Conservation (phyloP, 441 rosid genomes). For the Brassica hybrid region DNA sequence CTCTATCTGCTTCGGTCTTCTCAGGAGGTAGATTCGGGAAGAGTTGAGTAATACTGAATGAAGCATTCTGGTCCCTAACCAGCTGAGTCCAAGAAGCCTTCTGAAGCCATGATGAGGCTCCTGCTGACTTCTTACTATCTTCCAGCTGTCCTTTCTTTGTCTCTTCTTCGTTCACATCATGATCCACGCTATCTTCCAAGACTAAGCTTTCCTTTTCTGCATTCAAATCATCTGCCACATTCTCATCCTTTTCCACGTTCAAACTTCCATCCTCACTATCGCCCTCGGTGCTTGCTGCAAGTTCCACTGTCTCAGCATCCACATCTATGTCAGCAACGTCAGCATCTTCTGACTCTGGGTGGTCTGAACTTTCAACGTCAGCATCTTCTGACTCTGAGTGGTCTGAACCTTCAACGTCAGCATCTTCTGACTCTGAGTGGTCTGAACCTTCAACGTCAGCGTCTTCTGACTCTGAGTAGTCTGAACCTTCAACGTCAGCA, state of each 20-base stretch:
- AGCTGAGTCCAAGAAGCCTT: conserved; percentile 85
- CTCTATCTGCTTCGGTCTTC: conserved; percentile 34
- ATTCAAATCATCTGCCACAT: too few species aligned
- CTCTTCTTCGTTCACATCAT: conserved; percentile 1
- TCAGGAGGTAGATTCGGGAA: conserved; percentile 52
- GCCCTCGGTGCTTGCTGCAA: conserved; percentile 20
- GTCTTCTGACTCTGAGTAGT: not conserved
- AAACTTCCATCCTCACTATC: too few species aligned
- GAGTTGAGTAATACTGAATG: conserved; percentile 75
- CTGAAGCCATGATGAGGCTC: conserved; percentile 80
- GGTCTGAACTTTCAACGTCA: not conserved
- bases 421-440: not conserved
- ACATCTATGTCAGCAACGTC: conserved; percentile 4
- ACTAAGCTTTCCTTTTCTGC: too few species aligned
- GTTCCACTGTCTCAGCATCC: conserved; percentile 40
- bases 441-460: not conserved
- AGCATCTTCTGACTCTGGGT: not conserved
- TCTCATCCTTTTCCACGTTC: too few species aligned
- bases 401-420: not conserved
- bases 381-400: not conserved
- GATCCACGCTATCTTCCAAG: conserved; percentile 34
- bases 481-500: not conserved
- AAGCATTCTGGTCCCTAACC: conserved; percentile 50
- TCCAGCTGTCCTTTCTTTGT: too few species aligned
- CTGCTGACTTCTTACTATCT: conserved; percentile 48